These are phyloP conservation scores for Boletus rex-veris DNA, from an alignment of 768 basidiomycete genomes.

Conservation along the genomic window DNA sequence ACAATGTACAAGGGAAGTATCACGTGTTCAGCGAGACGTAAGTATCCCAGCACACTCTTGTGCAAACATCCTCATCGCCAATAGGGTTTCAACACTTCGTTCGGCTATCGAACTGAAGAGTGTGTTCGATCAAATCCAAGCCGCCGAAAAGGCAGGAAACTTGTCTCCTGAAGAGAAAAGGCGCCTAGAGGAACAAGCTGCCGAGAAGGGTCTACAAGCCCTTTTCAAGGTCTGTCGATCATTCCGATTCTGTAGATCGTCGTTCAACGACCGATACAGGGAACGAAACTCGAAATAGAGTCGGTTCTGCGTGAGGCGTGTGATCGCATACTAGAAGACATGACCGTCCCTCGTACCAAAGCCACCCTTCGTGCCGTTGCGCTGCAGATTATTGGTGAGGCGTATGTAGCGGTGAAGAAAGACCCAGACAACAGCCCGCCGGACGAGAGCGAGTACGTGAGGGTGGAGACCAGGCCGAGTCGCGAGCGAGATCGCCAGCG, in stretches of 20 bases:
- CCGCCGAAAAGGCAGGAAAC: conserved; percentile 83
- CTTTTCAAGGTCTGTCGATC: conserved; percentile 70
- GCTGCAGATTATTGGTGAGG: conserved; percentile 80
- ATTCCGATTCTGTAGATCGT: background rate
- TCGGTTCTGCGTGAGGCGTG: conserved; percentile 87
- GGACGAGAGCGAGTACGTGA: conserved; percentile 79
- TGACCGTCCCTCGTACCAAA: conserved; percentile 50
- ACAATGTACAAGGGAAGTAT: conserved; percentile 89
- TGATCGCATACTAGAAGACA: conserved; percentile 69
- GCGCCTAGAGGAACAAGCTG: conserved; percentile 85
- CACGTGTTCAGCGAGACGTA: conserved; percentile 93
- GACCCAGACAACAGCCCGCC: conserved; percentile 39
- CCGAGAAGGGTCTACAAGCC: conserved; percentile 88
- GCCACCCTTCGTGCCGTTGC: conserved; percentile 74
- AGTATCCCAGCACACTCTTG: conserved; percentile 28
- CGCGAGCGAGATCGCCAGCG: conserved; percentile 41
- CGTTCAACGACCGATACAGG: conserved; percentile 39
- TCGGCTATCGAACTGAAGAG: conserved; percentile 86
- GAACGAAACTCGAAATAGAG: conserved; percentile 88
- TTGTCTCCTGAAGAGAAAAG: conserved; percentile 74
- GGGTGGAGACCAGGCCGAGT: conserved; percentile 71
- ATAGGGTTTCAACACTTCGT: conserved; percentile 77
- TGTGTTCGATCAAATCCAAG: conserved; percentile 90
- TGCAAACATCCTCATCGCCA: conserved; percentile 1
- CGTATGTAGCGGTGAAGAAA: conserved; percentile 68